Base-by-base conservation (phyloP, 1,284 basidiomycete species). In the Tilletia caries region DNA sequence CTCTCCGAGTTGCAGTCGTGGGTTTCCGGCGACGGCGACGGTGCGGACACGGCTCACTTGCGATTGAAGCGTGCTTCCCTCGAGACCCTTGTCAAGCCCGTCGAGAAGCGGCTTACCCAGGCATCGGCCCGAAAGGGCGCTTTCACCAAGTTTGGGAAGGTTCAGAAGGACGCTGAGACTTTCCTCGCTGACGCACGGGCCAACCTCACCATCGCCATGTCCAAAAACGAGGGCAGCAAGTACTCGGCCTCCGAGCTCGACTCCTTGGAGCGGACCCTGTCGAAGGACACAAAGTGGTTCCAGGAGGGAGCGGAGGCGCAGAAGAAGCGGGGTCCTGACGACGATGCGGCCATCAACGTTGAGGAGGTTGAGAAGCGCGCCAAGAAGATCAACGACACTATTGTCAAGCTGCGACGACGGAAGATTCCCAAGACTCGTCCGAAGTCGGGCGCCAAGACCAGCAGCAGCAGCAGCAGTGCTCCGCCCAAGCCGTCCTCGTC, bases 21-120 rank as follows among this genome's bases (percentile, higher is more conserved):
- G 95, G 86, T 98, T 73, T 87, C 89, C 78, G 92, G 94, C 46
- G 86, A 91, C 68, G 93, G 89, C n/a, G 95, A 97, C 77, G 84
- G 87, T 15, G 95, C 95, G 0, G 88, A 91, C 67, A 77, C 77
- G 1, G 33, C 68, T 12, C 67, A 68, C n/a, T 71, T 82, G 54
- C 73, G 76, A 52, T 70, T 76, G 62, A 76, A 75, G 67, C 71
- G 71, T 65, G 87, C 87, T 93, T 79, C 84, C 91, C 88, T 25
- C 18, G 41, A 41, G 84, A 85, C 86, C 52, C 85, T 95, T 70
- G 93, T 97, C 82, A 86, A 87, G 60, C 92, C 93, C 1, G 89
- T 97, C 70, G 87, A 92, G 58, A 88, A 90, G 79, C 91, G 96
- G 13, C 92, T 95, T 84, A 88, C 88, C 81, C 94, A 98, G 84